phyloP scores from a whole-genome alignment of 345 rosid species.

The Xanthoceras sorbifolium region DNA sequence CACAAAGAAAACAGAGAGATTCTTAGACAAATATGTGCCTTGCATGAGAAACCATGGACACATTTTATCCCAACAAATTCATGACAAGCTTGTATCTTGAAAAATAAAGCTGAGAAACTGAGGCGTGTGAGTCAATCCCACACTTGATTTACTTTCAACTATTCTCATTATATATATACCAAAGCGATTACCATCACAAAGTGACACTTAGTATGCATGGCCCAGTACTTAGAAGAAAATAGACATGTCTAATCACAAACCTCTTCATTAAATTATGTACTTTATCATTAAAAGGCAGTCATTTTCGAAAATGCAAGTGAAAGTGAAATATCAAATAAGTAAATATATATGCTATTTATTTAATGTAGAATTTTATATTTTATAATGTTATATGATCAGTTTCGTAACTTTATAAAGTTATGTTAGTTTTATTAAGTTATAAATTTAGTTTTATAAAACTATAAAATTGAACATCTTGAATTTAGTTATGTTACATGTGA shows the following conservation, averaged over 20 bases:
- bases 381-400: too few relatives aligned
- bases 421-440: too few relatives aligned
- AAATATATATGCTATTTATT: too few relatives aligned
- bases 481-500: too few relatives aligned
- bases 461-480: too few relatives aligned
- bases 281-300: not conserved
- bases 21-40: not conserved
- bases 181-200: not conserved
- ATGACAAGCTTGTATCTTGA: not conserved
- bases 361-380: too few relatives aligned
- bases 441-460: too few relatives aligned
- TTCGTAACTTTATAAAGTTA: too few relatives aligned
- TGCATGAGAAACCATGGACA: not conserved
- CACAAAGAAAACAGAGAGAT: not conserved
- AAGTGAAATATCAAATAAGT: too few relatives aligned
- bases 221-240: not conserved
- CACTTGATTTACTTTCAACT: not conserved
- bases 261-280: not conserved
- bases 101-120: not conserved
- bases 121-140: not conserved
- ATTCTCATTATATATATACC: slow-evolving; percentile 11
- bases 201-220: not conserved
- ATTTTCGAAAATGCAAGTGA: not conserved
- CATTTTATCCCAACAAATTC: not conserved
- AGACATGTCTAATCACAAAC: not conserved